Evolutionary conservation across 2,329 filamentous ascomycete species (phyloP).

Genomic region (Hypomyces perniciosus): DNA sequence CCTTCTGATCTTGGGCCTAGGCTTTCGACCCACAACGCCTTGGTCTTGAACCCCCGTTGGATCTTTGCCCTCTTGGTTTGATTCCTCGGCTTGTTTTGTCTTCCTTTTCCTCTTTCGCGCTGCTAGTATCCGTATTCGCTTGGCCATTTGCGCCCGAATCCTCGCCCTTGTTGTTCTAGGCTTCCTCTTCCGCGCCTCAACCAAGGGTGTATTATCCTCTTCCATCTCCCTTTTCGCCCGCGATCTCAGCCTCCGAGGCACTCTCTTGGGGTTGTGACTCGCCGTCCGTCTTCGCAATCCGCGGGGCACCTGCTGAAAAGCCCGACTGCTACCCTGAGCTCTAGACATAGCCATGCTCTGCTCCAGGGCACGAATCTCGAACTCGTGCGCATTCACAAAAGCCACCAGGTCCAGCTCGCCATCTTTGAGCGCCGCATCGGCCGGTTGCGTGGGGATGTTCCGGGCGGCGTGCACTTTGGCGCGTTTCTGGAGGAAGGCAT

Average conservation of each 20-base stretch:
- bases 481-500: conserved; percentile 35
- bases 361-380: conserved; percentile 82
- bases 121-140: conserved; percentile 59
- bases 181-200: conserved; percentile 59
- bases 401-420: conserved; percentile 80
- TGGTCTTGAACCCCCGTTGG: conserved; percentile 11
- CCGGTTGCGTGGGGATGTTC: conserved; percentile 44
- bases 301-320: conserved; percentile 87
- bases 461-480: conserved; percentile 42
- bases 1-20: conserved; percentile 62
- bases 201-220: conserved; percentile 84
- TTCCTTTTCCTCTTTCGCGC: conserved; percentile 46
- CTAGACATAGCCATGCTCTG: conserved; percentile 74
- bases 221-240: conserved; percentile 70
- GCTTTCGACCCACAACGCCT: conserved; percentile 21
- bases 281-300: conserved; percentile 80
- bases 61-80: background rate
- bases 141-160: conserved; percentile 70
- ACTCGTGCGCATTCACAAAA: conserved; percentile 80
- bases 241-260: conserved; percentile 69
- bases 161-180: conserved; percentile 51
- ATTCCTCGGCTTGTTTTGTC: conserved; percentile 24
- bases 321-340: conserved; percentile 55
- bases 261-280: conserved; percentile 88
- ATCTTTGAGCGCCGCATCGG: conserved; percentile 50